Evolutionary conservation across 768 basidiomycete species (phyloP), one percentile per base, ranked within the genome.

Genomic region (Pleurotus citrinopileatus): DNA sequence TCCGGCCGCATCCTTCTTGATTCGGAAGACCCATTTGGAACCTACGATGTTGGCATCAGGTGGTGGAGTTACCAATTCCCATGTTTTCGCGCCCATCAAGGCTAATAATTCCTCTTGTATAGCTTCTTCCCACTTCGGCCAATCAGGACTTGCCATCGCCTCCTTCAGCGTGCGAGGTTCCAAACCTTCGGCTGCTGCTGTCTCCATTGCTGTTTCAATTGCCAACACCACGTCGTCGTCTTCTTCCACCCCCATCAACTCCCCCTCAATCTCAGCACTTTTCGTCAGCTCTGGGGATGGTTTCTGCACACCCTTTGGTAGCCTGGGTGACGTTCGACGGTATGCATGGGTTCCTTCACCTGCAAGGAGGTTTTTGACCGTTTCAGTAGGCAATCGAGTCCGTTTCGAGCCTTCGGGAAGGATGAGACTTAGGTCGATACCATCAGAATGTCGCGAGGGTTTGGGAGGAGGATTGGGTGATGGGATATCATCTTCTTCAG

Each of bases 21-120:
- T 50, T 13, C 59, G 60, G 54, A 70, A 77, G 5, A 79, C 75
- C 73, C 73, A 77, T 9, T 67, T 66, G 36, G 55, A 62, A 3
- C 69, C 67, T 7, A 79, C 61, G 8, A 69, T 26, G 40, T 73
- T 75, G 3, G 38, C 50, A 6, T 53, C 61, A 0, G 52, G 32
- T 0, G 74, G 74, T 13, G 59, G 25, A 0, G 58, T 40, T 1
- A 66, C 65, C 1, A 69, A 17, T 2, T 58, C 52, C 68, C 69
- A 77, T 1, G 67, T 76, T 0, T 62, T 63, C 28, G 74, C 68
- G 15, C 55, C 46, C 57, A 78, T 75, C 6, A 64, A 36, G 8
- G 46, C 48, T 1, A 42, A 43, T 3, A 67, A 28, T 47, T 70
- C 67, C 28, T 57, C 40, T 1, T 54, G 12, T 32, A 68, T 64